These are phyloP conservation scores for Exidia glandulosa DNA, from an alignment of 768 basidiomycete genomes.

Conservation along the genomic window DNA sequence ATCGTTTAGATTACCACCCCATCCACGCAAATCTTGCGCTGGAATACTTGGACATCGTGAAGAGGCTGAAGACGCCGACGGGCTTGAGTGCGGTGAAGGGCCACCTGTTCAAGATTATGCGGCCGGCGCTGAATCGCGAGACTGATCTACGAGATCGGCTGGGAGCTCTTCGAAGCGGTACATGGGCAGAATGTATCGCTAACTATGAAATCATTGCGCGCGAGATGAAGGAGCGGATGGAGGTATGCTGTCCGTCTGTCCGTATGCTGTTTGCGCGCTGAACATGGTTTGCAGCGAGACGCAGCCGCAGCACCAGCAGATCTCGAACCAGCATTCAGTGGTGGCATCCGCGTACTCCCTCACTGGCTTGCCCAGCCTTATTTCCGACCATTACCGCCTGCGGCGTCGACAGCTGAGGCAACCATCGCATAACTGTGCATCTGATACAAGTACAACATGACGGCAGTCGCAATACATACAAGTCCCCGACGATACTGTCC, in stretches of 20 bases:
- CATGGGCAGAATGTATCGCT: slow-evolving; percentile 21
- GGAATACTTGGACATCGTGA: slow-evolving; percentile 79
- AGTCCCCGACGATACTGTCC: not conserved
- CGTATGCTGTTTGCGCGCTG: slow-evolving; percentile 1
- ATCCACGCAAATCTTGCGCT: slow-evolving; percentile 58
- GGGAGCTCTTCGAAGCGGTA: slow-evolving; percentile 33
- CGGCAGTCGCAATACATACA: not conserved
- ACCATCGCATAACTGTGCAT: not conserved
- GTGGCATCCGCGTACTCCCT: slow-evolving; percentile 43
- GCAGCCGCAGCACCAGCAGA: slow-evolving; percentile 25
- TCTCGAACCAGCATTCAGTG: not conserved
- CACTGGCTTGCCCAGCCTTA: slow-evolving; percentile 69
- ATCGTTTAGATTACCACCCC: slow-evolving; percentile 31
- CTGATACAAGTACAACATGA: too few species aligned
- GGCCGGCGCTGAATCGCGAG: slow-evolving; percentile 57
- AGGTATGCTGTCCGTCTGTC: slow-evolving; percentile 23
- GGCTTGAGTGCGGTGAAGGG: slow-evolving; percentile 70
- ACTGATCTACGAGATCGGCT: slow-evolving; percentile 64
- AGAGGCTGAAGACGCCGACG: slow-evolving; percentile 57
- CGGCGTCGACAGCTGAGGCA: not conserved
- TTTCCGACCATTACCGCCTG: slow-evolving; percentile 32
- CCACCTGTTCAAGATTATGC: slow-evolving; percentile 87
- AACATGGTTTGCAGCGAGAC: slow-evolving; percentile 31
- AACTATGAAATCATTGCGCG: slow-evolving; percentile 43
- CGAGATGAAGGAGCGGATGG: slow-evolving; percentile 51